These are phyloP conservation scores for Mariannaea sp. DNA, from an alignment of 2,329 filamentous ascomycete species.

Conservation along the genomic window DNA sequence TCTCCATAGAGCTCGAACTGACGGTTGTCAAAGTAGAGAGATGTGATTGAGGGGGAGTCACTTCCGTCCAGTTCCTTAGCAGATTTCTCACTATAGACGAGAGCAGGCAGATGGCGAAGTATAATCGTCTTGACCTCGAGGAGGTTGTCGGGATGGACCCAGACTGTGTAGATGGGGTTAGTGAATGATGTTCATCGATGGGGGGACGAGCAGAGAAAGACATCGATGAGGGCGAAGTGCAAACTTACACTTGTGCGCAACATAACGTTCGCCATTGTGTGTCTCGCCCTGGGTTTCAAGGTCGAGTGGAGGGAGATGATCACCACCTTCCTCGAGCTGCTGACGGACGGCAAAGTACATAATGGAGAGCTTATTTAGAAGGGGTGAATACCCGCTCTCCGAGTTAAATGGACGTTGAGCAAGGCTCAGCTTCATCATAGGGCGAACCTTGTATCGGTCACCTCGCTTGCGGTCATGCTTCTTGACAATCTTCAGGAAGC, in stretches of 20 bases:
- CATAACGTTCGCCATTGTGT: slow-evolving; percentile 73
- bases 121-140: slow-evolving; percentile 97
- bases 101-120: slow-evolving; percentile 83
- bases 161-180: slow-evolving; percentile 60
- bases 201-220: too few relatives aligned
- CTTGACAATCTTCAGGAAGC: slow-evolving; percentile 97
- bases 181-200: too few relatives aligned
- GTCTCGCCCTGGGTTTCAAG: slow-evolving; percentile 60
- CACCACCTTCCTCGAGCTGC: slow-evolving; percentile 65
- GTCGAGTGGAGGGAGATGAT: slow-evolving; percentile 49
- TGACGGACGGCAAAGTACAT: slow-evolving; percentile 96
- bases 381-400: slow-evolving; percentile 82
- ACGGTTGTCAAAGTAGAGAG: slow-evolving; percentile 91
- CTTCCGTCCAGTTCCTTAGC: slow-evolving; percentile 80
- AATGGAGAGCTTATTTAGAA: slow-evolving; percentile 87
- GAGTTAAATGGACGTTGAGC: slow-evolving; percentile 93
- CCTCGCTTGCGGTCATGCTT: slow-evolving; percentile 97
- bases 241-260: slow-evolving; percentile 79
- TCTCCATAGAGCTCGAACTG: slow-evolving; percentile 84
- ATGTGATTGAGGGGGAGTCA: slow-evolving; percentile 89
- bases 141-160: slow-evolving; percentile 94
- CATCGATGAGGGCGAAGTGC: neutral
- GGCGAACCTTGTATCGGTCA: slow-evolving; percentile 82
- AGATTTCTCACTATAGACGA: slow-evolving; percentile 89
- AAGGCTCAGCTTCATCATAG: slow-evolving; percentile 88